A percentile compares a stretch with the other conserved stretches of the same genome.
Conservation (phyloP, 2,329 filamentous ascomycete genomes). For the Pseudophaeomoniella oleicola region DNA sequence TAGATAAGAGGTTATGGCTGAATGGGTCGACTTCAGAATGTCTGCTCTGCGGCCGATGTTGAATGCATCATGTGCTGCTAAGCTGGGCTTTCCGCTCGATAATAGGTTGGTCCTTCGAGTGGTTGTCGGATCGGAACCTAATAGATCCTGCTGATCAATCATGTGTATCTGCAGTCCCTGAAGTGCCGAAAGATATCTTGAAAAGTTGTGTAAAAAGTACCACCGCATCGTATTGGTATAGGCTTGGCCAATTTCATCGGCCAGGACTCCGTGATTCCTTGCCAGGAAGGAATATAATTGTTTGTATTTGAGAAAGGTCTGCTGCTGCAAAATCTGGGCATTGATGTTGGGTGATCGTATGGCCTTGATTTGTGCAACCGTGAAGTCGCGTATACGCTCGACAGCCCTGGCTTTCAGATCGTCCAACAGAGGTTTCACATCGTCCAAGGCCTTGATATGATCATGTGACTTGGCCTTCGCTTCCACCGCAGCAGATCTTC, state of each 20-base stretch:
- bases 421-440: slow-evolving; percentile 71
- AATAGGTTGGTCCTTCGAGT: slow-evolving; percentile 38
- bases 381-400: slow-evolving; percentile 83
- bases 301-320: slow-evolving; percentile 76
- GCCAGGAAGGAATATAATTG: slow-evolving; percentile 78
- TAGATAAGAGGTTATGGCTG: slow-evolving; percentile 71
- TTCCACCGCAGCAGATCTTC: slow-evolving; percentile 57
- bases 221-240: slow-evolving; percentile 98
- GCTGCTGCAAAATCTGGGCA: slow-evolving; percentile 90
- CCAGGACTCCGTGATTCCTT: slow-evolving; percentile 66
- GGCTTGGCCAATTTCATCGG: slow-evolving; percentile 78
- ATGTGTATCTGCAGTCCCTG: slow-evolving; percentile 71
- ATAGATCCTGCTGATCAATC: slow-evolving; percentile 68
- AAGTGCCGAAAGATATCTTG: slow-evolving; percentile 69
- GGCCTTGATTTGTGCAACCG: slow-evolving; percentile 89
- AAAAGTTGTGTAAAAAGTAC: slow-evolving; percentile 91
- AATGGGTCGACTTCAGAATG: slow-evolving; percentile 58
- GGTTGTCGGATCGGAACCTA: slow-evolving; percentile 62
- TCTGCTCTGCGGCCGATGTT: slow-evolving; percentile 78
- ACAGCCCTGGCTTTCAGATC: slow-evolving; percentile 69
- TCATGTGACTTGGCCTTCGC: slow-evolving; percentile 46
- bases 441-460: slow-evolving; percentile 61
- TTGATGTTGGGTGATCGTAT: slow-evolving; percentile 92
- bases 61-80: slow-evolving; percentile 61
- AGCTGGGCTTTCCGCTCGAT: slow-evolving; percentile 22